These are phyloP conservation scores for Lonicera japonica DNA, from an alignment of 129 eudicot species.

Conservation along the genomic window DNA sequence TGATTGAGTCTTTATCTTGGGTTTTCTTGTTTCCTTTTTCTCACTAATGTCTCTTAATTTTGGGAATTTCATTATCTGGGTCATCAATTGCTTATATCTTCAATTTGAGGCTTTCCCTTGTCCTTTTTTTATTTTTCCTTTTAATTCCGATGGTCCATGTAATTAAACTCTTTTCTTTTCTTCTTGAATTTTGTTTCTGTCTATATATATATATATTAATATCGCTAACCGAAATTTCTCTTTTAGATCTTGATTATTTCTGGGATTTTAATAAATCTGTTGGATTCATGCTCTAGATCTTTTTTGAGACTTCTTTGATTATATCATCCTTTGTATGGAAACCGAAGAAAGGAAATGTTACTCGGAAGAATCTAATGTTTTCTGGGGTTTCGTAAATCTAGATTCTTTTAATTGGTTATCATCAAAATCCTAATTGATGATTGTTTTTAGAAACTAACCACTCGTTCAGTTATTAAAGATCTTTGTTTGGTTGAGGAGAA, in stretches of 20 bases:
- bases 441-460: conserved; percentile 8
- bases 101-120: conserved; percentile 10
- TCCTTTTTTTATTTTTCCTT: too few relatives aligned
- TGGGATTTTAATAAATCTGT: background rate
- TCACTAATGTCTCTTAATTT: conserved; percentile 4
- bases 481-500: conserved; percentile 6
- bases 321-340: too few relatives aligned
- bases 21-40: conserved; percentile 8
- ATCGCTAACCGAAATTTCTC: background rate
- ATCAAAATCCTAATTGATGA: background rate
- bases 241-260: conserved; percentile 4
- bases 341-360: too few relatives aligned
- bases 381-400: background rate
- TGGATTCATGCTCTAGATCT: conserved; percentile 1
- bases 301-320: background rate
- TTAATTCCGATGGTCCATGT: background rate
- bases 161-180: background rate
- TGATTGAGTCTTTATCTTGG: conserved; percentile 8
- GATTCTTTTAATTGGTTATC: background rate
- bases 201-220: background rate
- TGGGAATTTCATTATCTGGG: conserved; percentile 21
- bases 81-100: conserved; percentile 12
- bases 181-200: too few relatives aligned
- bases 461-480: conserved; percentile 16
- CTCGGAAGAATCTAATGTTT: background rate